Evolutionary conservation across 331 rosid species (phyloP).

Genomic region (Quercus tomentella): DNA sequence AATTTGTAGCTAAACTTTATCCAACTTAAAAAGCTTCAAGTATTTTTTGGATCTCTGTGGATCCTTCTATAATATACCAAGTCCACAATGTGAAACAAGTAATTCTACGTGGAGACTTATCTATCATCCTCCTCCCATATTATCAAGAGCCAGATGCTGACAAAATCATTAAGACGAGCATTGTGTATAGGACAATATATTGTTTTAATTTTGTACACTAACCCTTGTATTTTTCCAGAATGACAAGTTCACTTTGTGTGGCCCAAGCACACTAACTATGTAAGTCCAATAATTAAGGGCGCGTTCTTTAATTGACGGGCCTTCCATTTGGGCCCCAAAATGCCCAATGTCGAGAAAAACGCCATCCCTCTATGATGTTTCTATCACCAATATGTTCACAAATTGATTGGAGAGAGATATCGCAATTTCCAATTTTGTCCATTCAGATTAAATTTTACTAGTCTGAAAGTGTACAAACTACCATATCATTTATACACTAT

Average conservation of each 20-base stretch:
- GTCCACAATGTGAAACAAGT: no score
- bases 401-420: background rate
- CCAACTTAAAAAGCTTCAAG: no score
- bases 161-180: background rate
- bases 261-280: background rate
- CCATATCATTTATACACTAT: no score
- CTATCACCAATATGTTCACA: background rate
- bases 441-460: no score
- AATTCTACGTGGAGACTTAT: no score
- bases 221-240: background rate
- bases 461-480: no score
- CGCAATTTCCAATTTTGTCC: no score
- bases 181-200: background rate
- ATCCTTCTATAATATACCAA: no score
- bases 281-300: conserved; percentile 6
- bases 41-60: no score
- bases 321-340: background rate
- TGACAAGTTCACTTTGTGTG: conserved; percentile 1
- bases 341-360: background rate
- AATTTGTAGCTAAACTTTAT: no score
- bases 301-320: background rate
- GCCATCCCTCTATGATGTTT: background rate
- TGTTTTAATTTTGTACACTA: background rate
- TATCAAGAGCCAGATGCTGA: background rate
- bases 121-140: no score